These are phyloP conservation scores for Chrysoporthe puriensis DNA, from an alignment of 2,329 filamentous ascomycete species.

Conservation along the genomic window DNA sequence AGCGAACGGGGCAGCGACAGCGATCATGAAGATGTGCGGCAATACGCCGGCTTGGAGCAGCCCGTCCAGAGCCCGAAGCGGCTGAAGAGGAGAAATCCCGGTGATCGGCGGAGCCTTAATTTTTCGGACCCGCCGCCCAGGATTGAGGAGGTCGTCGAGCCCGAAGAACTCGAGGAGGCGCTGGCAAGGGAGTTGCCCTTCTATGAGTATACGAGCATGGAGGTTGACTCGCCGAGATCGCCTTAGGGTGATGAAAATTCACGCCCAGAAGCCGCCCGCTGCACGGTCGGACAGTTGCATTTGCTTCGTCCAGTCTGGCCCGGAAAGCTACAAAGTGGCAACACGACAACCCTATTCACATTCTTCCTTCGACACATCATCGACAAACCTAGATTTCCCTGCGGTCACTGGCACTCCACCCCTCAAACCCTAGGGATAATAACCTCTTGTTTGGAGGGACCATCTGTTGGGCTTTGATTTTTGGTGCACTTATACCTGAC, in stretches of 20 bases:
- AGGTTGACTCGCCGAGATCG: slow-evolving; percentile 47
- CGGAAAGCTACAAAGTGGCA: not conserved
- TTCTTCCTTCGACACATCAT: not conserved
- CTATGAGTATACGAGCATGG: slow-evolving; percentile 57
- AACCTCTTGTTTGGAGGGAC: too few relatives aligned
- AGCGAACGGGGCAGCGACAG: slow-evolving; percentile 57
- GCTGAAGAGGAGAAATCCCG: slow-evolving; percentile 48
- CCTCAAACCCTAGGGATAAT: too few relatives aligned
- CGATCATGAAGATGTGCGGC: slow-evolving; percentile 45
- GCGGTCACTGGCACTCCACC: too few relatives aligned
- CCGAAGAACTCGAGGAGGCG: slow-evolving; percentile 44
- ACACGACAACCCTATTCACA: not conserved
- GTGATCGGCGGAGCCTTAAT: slow-evolving; percentile 51
- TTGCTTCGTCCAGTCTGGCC: not conserved
- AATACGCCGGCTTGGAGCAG: slow-evolving; percentile 45
- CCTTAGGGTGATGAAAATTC: not conserved
- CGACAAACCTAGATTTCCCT: not conserved
- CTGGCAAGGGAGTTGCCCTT: slow-evolving; percentile 55
- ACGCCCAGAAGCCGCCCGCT: not conserved
- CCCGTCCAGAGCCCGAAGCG: slow-evolving; percentile 53
- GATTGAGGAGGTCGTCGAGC: slow-evolving; percentile 59
- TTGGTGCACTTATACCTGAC: too few relatives aligned
- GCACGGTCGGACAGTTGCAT: not conserved
- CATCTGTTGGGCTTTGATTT: too few relatives aligned
- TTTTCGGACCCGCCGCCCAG: slow-evolving; percentile 55